Base-by-base conservation (phyloP, 371 early-diverging fungal species). In the Mortierella sp. region DNA sequence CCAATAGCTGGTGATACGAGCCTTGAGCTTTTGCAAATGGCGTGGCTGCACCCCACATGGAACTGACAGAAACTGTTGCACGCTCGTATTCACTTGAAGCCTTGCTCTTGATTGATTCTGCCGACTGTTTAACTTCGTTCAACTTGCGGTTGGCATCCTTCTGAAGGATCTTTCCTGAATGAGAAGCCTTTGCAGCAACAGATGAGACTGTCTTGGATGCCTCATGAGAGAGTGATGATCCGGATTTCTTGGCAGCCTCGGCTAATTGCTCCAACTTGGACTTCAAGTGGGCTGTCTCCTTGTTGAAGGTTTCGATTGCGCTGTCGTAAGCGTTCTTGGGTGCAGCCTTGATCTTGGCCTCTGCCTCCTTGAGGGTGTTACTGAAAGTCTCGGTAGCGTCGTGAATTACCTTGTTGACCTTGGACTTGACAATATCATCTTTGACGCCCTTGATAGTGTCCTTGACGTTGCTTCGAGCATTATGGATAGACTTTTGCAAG, bases 1-100 rank as follows among this genome's bases (percentile, higher is more conserved):
- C 69, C 69, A 77, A 26, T 26, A 68, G 26, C 10, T 72, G 68
- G 3, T 64, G 65, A 22, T 77, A 77, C 8, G 68, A 64, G n/a
- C 68, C 72, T 3, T 77, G 78, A 26, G 68, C 73, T 20, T 62
- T 72, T 39, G 32, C 18, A 47, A 76, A 40, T 0, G 77, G 67
- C 12, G 78, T 77, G 37, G 78, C 73, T 0, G 78, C 64, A 16
- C 78, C 78, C 78, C 78, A 77, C 55, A 77, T 77, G 24, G 78
- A 67, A 40, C 61, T 68, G 49, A 65, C 69, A 0, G 78, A 77
- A 2, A 72, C 72, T 8, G 77, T 68, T 12, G 72, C 77, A 5
- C 62, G 66, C 39, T 68, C 72, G 22, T 68, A 77, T 30, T 68
- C 63, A 39, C 40, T 65, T 2, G 72, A 67, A 37, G 75, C 75